A percentile compares a stretch with the other conserved stretches of the same genome.
Evolutionary conservation across 2,329 filamentous ascomycete genomes (phyloP).

Genomic region (Xylaria sp.): DNA sequence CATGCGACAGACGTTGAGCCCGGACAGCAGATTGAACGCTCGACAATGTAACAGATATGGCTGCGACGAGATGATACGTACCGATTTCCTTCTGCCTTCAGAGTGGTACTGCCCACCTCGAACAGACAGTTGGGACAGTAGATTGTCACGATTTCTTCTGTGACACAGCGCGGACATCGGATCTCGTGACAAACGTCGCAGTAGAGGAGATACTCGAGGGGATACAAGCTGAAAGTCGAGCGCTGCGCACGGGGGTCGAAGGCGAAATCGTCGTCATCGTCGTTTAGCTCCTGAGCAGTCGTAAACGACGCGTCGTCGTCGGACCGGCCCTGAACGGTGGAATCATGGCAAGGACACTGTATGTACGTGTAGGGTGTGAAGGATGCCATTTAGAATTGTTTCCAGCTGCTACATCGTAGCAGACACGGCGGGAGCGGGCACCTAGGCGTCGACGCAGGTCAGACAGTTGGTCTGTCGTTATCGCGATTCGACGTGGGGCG

Average conservation of each 20-base stretch:
- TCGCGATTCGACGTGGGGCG: conserved; percentile 7
- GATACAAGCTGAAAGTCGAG: conserved; percentile 91
- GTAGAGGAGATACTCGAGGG: conserved; percentile 92
- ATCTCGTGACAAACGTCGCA: conserved; percentile 98
- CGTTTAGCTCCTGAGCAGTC: conserved; percentile 35
- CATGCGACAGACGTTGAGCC: background rate
- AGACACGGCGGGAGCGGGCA: conserved; percentile 27
- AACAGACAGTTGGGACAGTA: conserved; percentile 97
- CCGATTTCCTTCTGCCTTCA: conserved; percentile 94
- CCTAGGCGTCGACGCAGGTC: conserved; percentile 4
- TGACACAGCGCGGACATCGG: conserved; percentile 88
- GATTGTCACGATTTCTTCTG: conserved; percentile 93
- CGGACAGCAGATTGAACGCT: background rate
- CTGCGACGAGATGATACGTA: conserved; percentile 55
- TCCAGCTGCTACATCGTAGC: conserved; percentile 42
- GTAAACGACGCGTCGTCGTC: conserved; percentile 49
- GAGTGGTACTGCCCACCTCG: conserved; percentile 91
- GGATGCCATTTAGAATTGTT: conserved; percentile 45
- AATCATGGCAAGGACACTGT: conserved; percentile 67
- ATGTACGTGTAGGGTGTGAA: conserved; percentile 72
- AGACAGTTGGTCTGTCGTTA: background rate
- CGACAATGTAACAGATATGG: background rate
- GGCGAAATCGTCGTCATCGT: conserved; percentile 68
- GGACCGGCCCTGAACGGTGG: conserved; percentile 36
- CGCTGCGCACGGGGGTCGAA: conserved; percentile 88